Conservation (phyloP, 306 rosid species). For the Quillaja saponaria region DNA sequence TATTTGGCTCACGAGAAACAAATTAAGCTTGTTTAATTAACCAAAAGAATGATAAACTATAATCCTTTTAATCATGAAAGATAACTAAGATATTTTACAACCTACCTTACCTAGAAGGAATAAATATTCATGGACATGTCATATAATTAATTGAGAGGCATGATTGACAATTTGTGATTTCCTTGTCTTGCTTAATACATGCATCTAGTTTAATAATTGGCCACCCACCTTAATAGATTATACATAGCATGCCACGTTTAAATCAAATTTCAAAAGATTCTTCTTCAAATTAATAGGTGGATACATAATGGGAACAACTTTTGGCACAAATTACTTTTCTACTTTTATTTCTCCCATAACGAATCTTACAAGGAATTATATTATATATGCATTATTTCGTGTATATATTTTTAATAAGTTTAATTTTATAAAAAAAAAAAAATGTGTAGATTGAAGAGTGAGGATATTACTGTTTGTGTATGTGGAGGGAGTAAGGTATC, state of each 20-base stretch:
- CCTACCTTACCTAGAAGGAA: not conserved
- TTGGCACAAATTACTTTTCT: no score
- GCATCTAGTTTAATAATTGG: constrained; percentile 8
- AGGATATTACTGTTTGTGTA: no score
- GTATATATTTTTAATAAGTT: no score
- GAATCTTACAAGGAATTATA: no score
- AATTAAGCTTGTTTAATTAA: constrained; percentile 12
- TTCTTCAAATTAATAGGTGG: no score
- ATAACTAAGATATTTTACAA: no score
- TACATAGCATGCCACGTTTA: not conserved
- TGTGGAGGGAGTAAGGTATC: no score
- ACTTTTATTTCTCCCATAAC: no score
- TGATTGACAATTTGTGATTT: constrained; percentile 20
- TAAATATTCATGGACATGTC: constrained; percentile 6
- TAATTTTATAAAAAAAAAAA: no score
- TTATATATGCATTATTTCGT: no score
- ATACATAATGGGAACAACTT: no score
- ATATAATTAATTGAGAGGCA: constrained; percentile 12
- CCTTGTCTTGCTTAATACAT: not conserved
- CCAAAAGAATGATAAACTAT: constrained; percentile 1
- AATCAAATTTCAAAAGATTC: constrained; percentile 16
- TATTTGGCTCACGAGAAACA: constrained; percentile 11
- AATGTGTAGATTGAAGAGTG: no score
- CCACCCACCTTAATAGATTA: constrained; percentile 6
- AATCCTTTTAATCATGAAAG: constrained; percentile 20